phyloP scores from a whole-genome alignment of 352 stramenopile genomes.

The Pythium brassicae region DNA sequence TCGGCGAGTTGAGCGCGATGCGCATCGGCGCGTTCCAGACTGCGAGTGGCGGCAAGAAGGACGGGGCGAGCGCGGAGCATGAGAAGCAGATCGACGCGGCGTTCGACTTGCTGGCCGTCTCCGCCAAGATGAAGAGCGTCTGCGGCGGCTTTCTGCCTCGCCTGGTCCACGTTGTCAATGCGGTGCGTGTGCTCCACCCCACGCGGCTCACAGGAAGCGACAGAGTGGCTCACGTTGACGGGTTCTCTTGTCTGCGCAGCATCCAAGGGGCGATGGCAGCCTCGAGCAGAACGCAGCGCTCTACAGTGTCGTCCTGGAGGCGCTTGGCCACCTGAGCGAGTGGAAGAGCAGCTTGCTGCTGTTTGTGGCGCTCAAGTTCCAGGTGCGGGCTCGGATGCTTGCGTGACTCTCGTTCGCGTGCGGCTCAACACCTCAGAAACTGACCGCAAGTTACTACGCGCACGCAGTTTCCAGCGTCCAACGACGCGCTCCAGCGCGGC shows the following conservation, averaged over 20 bases:
- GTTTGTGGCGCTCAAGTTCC: conserved; percentile 54
- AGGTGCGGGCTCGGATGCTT: conserved; percentile 17
- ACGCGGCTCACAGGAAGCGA: not conserved
- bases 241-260: not conserved
- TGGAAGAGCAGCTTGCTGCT: conserved; percentile 64
- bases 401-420: not conserved
- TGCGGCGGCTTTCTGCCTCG: conserved; percentile 32
- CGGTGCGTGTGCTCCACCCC: conserved; percentile 24
- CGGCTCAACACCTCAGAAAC: not conserved
- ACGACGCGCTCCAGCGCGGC: conserved; percentile 21
- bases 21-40: conserved; percentile 18
- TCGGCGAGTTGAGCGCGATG: conserved; percentile 46
- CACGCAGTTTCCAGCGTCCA: conserved; percentile 27
- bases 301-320: conserved; percentile 25
- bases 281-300: conserved; percentile 21
- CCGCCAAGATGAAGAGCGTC: conserved; percentile 20
- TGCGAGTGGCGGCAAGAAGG: conserved; percentile 16
- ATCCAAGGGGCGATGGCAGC: not conserved
- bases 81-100: conserved; percentile 20
- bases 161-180: conserved; percentile 37
- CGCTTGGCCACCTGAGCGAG: conserved; percentile 28
- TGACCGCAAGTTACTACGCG: not conserved
- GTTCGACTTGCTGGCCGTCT: conserved; percentile 26
- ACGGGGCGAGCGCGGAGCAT: conserved; percentile 16
- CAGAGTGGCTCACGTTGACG: not conserved